phyloP scores from a whole-genome alignment of 768 basidiomycete species.

The Phaffia australis region DNA sequence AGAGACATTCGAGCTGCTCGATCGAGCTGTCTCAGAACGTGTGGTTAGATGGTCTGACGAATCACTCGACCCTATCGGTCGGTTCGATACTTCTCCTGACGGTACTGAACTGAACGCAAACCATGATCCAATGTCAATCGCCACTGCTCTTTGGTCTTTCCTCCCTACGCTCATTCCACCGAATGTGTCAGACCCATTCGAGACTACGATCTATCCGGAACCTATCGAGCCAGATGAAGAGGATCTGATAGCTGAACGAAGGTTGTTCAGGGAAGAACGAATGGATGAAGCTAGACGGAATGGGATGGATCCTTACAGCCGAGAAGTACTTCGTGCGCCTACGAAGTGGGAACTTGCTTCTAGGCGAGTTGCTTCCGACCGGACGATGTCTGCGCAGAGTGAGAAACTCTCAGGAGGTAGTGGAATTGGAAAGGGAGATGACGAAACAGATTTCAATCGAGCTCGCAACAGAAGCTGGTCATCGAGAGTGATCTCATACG shows the following conservation, averaged over 20 bases:
- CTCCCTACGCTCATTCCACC: constrained; percentile 6
- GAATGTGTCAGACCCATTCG: constrained; percentile 26
- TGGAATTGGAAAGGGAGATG: constrained; percentile 3
- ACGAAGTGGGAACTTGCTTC: constrained; percentile 17
- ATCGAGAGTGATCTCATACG: constrained; percentile 25
- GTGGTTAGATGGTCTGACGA: constrained; percentile 28
- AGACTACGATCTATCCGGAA: constrained; percentile 25
- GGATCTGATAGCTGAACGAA: constrained; percentile 51
- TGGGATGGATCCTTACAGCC: constrained; percentile 18
- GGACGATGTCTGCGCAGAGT: constrained; percentile 3
- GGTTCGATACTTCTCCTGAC: neutral
- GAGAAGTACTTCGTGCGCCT: constrained; percentile 5
- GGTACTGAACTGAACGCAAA: neutral
- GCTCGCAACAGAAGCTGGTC: constrained; percentile 10
- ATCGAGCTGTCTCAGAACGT: constrained; percentile 27
- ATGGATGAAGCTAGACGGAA: constrained; percentile 23
- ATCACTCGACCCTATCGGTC: neutral
- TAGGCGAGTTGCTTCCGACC: neutral
- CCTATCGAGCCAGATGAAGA: constrained; percentile 49
- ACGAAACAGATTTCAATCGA: constrained; percentile 13
- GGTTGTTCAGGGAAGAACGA: constrained; percentile 42
- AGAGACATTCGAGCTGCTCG: constrained; percentile 28
- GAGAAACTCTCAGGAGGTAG: constrained; percentile 1
- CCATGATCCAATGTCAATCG: constrained; percentile 1
- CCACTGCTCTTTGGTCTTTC: constrained; percentile 11